phyloP scores from a whole-genome alignment of 257 asterid genomes.

The Solanum appendiculatum region DNA sequence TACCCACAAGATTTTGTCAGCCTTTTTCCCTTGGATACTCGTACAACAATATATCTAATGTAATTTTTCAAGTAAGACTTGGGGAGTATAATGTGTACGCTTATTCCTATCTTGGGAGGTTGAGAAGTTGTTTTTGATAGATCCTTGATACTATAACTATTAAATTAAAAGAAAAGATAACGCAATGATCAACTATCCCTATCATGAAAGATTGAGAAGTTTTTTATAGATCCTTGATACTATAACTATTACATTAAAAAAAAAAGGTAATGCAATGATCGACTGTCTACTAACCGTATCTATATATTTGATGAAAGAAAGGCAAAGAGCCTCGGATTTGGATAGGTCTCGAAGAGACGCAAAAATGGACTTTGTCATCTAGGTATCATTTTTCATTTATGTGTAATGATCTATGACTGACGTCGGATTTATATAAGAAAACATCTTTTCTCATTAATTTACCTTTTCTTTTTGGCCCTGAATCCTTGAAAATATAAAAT shows the following conservation, averaged over 20 bases:
- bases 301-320: too few species aligned
- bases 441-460: neutral
- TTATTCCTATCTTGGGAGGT: neutral
- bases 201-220: too few species aligned
- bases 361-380: neutral
- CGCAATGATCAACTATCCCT: too few species aligned
- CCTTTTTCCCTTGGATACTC: neutral
- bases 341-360: neutral
- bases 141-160: too few species aligned
- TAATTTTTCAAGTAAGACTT: neutral
- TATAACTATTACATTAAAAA: too few species aligned
- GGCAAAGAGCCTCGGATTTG: neutral
- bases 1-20: neutral
- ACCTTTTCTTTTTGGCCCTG: neutral
- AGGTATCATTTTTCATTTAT: neutral
- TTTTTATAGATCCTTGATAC: too few species aligned
- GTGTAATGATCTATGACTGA: neutral
- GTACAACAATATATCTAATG: too few species aligned
- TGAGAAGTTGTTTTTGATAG: neutral
- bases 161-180: too few species aligned
- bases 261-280: too few species aligned
- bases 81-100: neutral
- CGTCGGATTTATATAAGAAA: neutral
- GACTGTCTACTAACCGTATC: too few species aligned
- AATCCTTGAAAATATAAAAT: neutral